Conservation (phyloP, 192 early-diverging fungal species). For the Gryganskiella cystojenkinii region DNA sequence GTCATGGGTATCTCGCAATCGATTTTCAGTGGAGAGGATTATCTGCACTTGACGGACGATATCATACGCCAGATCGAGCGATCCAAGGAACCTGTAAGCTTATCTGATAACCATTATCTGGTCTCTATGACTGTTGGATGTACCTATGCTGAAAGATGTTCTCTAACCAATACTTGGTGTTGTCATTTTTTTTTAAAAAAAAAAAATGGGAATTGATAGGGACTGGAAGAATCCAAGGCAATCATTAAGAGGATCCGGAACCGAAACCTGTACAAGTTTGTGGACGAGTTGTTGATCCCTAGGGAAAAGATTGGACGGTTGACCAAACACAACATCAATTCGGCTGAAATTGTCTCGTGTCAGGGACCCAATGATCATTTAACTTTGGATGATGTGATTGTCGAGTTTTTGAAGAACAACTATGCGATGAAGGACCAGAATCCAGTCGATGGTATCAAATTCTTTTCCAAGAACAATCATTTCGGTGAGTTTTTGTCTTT, state of each 20-base stretch:
- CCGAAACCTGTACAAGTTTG: slow-evolving; percentile 90
- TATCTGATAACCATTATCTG: not conserved
- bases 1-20: slow-evolving; percentile 69
- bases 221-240: slow-evolving; percentile 72
- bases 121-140: not conserved
- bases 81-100: slow-evolving; percentile 59
- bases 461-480: slow-evolving; percentile 75
- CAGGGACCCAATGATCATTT: slow-evolving; percentile 72
- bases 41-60: slow-evolving; percentile 84
- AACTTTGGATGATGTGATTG: slow-evolving; percentile 75
- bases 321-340: slow-evolving; percentile 60
- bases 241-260: slow-evolving; percentile 81
- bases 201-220: too few species aligned
- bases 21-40: slow-evolving; percentile 73
- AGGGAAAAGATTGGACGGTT: slow-evolving; percentile 52
- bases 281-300: slow-evolving; percentile 79
- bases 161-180: too few species aligned
- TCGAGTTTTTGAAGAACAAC: slow-evolving; percentile 76
- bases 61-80: slow-evolving; percentile 81
- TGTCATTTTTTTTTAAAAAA: too few species aligned
- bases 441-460: slow-evolving; percentile 86
- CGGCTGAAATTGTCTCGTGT: slow-evolving; percentile 69
- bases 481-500: slow-evolving; percentile 4
- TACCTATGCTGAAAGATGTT: too few species aligned
- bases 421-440: slow-evolving; percentile 90